phyloP scores from a whole-genome alignment of 495 filamentous ascomycete genomes.

The Oleoguttula mirabilis region DNA sequence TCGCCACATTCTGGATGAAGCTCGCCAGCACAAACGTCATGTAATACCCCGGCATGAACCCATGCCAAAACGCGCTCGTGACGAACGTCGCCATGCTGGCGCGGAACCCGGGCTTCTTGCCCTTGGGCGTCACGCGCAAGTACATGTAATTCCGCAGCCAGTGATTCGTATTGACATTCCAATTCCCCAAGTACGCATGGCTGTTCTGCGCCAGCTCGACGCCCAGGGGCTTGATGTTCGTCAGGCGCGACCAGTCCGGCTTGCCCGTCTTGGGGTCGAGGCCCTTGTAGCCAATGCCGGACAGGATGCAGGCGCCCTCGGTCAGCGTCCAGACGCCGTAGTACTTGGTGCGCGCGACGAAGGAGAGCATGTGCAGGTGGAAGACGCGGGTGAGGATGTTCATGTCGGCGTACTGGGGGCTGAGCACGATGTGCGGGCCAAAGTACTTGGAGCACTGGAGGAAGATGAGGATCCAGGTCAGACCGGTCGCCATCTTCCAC shows the following conservation, averaged over 20 bases:
- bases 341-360: conserved; percentile 77
- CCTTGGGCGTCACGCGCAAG: conserved; percentile 84
- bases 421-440: conserved; percentile 46
- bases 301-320: conserved; percentile 88
- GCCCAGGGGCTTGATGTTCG: conserved; percentile 71
- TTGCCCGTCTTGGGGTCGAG: conserved; percentile 71
- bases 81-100: conserved; percentile 89
- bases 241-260: conserved; percentile 76
- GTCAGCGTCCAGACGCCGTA: conserved; percentile 91
- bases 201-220: conserved; percentile 87
- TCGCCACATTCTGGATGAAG: conserved; percentile 84
- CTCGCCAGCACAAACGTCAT: conserved; percentile 77
- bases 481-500: conserved; percentile 57
- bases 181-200: conserved; percentile 72
- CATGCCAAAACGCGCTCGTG: conserved; percentile 94
- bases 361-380: conserved; percentile 67
- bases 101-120: conserved; percentile 91
- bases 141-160: conserved; percentile 97
- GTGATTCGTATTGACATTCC: conserved; percentile 98
- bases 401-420: conserved; percentile 50
- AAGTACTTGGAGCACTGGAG: conserved; percentile 61
- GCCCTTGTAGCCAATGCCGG: conserved; percentile 88
- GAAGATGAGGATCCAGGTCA: conserved; percentile 70
- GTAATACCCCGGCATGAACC: conserved; percentile 96
- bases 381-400: conserved; percentile 60